Conservation (phyloP, 2,329 filamentous ascomycete species). For the Rutstroemia sp. region DNA sequence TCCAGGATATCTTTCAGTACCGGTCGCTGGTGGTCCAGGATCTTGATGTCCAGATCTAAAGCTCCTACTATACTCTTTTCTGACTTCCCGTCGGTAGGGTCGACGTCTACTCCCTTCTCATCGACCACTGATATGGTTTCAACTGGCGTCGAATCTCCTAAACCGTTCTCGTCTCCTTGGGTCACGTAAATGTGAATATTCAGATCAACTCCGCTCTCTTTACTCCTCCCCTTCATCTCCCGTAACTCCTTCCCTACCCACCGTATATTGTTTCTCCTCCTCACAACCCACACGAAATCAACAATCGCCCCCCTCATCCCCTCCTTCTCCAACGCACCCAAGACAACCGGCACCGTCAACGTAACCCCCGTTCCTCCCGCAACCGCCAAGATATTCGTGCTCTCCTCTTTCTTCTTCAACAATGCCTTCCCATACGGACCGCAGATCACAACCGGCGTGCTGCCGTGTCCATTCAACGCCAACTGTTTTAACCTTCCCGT, state of each 20-base stretch:
- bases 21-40: not conserved
- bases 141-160: not conserved
- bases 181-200: slow-evolving; percentile 53
- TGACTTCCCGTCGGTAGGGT: not conserved
- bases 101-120: slow-evolving; percentile 1
- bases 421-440: not conserved
- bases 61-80: not conserved
- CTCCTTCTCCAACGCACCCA: slow-evolving; percentile 33
- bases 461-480: slow-evolving; percentile 15
- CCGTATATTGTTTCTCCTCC: slow-evolving; percentile 43
- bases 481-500: slow-evolving; percentile 34
- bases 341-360: slow-evolving; percentile 45
- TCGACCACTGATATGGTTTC: not conserved
- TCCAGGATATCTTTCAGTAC: slow-evolving; percentile 33
- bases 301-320: slow-evolving; percentile 29
- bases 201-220: slow-evolving; percentile 34
- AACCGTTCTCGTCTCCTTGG: slow-evolving; percentile 10
- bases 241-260: slow-evolving; percentile 54
- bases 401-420: slow-evolving; percentile 28
- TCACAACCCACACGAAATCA: slow-evolving; percentile 59
- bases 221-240: slow-evolving; percentile 35
- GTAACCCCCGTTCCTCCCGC: slow-evolving; percentile 54
- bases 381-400: slow-evolving; percentile 42
- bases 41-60: not conserved
- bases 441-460: slow-evolving; percentile 1